Base-by-base conservation (phyloP, 257 asterid species). In the Mentha longifolia region DNA sequence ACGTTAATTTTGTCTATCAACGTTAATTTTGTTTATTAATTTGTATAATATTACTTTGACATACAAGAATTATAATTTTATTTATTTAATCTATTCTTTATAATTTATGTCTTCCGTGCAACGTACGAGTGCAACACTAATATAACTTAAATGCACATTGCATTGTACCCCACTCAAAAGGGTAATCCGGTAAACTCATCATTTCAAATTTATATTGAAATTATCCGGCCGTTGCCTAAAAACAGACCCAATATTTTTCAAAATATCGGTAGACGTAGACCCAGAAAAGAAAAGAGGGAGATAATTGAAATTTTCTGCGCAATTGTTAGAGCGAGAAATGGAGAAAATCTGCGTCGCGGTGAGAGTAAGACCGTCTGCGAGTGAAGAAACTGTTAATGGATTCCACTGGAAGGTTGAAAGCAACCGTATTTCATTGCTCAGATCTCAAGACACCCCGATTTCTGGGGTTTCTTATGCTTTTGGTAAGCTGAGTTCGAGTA, bases 291-390 rank as follows among this genome's bases (percentile, higher is more conserved):
- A n/a, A 6, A 31, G 42, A 17, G n/a, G 15, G 25, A 54, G 46
- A 31, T 28, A 64, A 8, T 4, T 25, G 22, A 30, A 37, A 17
- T 33, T 31, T 28, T 69, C 58, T 28, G 43, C 31, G 68, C 8
- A 76, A 25, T 61, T 12, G n/a, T 35, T 37, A 16, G 77, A 33
- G 70, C 31, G 76, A 68, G 78, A 70, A 78, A 95, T 95, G 99
- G 99, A 95, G 92, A 95, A 89, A 85, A 88, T 95, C 41, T 84
- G 92, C 61, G 98, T 95, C 8, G 97, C 98, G 9, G 97, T 92
- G 78, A 84, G 98, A 72, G 93, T 95, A 49, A n/a, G n/a, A 58
- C 98, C 98, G 6, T 83, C 92, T n/a, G 71, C 72, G 4, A 81
- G 42, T 57, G 92, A 82, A 55, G 95, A 88, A 22, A 66, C 67